Evolutionary conservation across 331 rosid genomes (phyloP).

Genomic region (Saraca asoca): DNA sequence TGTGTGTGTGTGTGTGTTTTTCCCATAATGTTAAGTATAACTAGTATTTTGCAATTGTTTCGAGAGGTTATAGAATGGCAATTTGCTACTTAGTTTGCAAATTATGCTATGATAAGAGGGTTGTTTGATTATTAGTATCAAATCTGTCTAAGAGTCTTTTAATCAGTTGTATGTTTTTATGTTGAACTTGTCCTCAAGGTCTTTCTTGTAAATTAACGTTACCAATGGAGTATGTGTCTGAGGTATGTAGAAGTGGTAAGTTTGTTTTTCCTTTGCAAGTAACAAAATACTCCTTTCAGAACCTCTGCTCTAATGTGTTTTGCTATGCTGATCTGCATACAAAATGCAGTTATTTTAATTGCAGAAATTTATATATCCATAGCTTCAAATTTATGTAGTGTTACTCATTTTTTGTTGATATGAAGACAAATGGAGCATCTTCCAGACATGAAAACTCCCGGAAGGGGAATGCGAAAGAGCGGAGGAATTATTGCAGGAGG

Average conservation of each 20-base stretch:
- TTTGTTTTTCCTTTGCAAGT: constrained; percentile 7
- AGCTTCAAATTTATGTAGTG: constrained; percentile 12
- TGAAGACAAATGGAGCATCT: constrained; percentile 46
- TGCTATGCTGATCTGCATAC: not conserved
- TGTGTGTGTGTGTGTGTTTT: too few relatives aligned
- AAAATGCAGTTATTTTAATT: too few relatives aligned
- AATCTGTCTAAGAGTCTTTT: too few relatives aligned
- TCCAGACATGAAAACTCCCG: constrained; percentile 40
- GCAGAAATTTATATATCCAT: too few relatives aligned
- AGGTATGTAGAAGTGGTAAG: constrained; percentile 42
- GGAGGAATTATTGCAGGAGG: constrained; percentile 48
- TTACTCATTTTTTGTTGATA: constrained; percentile 22
- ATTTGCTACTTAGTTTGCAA: too few relatives aligned
- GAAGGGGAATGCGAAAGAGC: constrained; percentile 37
- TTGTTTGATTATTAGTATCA: too few relatives aligned
- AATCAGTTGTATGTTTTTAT: not conserved
- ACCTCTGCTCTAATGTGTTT: not conserved
- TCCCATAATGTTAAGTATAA: too few relatives aligned
- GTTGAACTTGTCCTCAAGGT: constrained; percentile 13
- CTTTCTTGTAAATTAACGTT: constrained; percentile 3
- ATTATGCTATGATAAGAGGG: too few relatives aligned
- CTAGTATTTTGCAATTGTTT: too few relatives aligned
- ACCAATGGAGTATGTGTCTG: constrained; percentile 31
- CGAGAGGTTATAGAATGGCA: too few relatives aligned
- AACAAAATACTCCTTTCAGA: not conserved